These are phyloP conservation scores for Melampsora abietis-canadensis DNA, from an alignment of 1,284 basidiomycete species.

Conservation along the genomic window DNA sequence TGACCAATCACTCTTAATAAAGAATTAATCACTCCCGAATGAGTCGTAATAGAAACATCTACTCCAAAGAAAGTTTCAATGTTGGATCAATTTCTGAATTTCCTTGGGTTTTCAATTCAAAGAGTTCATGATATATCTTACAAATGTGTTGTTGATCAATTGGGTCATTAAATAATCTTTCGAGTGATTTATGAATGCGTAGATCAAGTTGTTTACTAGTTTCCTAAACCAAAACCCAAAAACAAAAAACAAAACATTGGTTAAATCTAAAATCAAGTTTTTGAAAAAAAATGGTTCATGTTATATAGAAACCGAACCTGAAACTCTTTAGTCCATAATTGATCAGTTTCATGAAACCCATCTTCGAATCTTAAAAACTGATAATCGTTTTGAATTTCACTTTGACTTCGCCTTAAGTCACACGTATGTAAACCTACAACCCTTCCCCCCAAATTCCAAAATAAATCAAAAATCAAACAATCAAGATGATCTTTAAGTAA, in stretches of 20 bases:
- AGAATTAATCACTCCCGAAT: slow-evolving; percentile 54
- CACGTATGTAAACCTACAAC: slow-evolving; percentile 37
- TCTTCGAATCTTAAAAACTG: slow-evolving; percentile 17
- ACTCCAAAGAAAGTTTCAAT: background rate
- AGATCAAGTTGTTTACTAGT: slow-evolving; percentile 21
- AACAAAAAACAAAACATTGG: too few species aligned
- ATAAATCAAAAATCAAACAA: too few species aligned
- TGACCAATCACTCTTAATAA: slow-evolving; percentile 24
- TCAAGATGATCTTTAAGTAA: too few species aligned
- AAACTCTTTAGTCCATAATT: slow-evolving; percentile 22
- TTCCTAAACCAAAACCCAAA: background rate
- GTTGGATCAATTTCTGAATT: too few species aligned
- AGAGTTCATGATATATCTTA: too few species aligned
- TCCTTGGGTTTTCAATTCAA: too few species aligned
- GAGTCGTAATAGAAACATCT: slow-evolving; percentile 56
- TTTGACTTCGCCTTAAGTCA: slow-evolving; percentile 17
- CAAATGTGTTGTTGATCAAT: too few species aligned
- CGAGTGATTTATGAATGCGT: slow-evolving; percentile 11
- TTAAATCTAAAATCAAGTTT: background rate
- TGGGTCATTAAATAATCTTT: too few species aligned
- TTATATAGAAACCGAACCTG: slow-evolving; percentile 9
- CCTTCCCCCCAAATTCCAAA: too few species aligned
- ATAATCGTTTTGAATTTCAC: slow-evolving; percentile 19
- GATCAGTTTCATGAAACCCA: slow-evolving; percentile 13
- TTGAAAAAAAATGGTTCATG: background rate